Percentiles rank a stretch among this genome's conserved stretches.
These are phyloP conservation scores for Trametes sp. DNA, from an alignment of 1,284 basidiomycete species.

Conservation along the genomic window DNA sequence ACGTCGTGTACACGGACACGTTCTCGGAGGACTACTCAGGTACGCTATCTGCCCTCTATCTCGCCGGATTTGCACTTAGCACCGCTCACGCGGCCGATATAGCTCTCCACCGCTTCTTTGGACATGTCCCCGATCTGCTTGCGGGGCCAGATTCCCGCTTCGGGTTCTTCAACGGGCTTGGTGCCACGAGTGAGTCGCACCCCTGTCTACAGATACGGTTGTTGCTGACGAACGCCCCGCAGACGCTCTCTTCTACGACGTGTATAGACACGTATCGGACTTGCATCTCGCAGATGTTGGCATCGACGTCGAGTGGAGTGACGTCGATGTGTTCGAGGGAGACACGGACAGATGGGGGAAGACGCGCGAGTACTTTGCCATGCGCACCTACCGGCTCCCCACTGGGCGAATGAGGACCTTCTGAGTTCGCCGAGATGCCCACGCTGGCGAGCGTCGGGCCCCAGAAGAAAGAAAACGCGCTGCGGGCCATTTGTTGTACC, in stretches of 20 bases:
- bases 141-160: conserved; percentile 81
- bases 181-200: conserved; percentile 81
- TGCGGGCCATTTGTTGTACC: conserved; percentile 8
- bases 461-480: conserved; percentile 7
- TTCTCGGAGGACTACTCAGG: conserved; percentile 90
- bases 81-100: conserved; percentile 16
- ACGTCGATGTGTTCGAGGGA: conserved; percentile 65
- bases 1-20: conserved; percentile 94
- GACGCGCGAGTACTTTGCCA: conserved; percentile 75
- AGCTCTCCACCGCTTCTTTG: conserved; percentile 88
- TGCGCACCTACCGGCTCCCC: conserved; percentile 73
- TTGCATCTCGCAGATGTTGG: conserved; percentile 88
- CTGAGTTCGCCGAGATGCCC: conserved; percentile 16
- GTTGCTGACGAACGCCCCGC: background rate
- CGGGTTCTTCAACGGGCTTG: conserved; percentile 97
- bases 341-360: conserved; percentile 69
- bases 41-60: conserved; percentile 33
- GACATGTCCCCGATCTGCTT: conserved; percentile 83
- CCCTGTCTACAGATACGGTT: background rate
- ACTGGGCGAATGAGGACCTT: conserved; percentile 52
- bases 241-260: conserved; percentile 92
- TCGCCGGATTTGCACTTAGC: conserved; percentile 6
- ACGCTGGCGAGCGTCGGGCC: background rate
- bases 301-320: conserved; percentile 74
- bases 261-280: conserved; percentile 88